Percentiles rank a stretch among this genome's conserved stretches.
Evolutionary conservation across 768 basidiomycete species (phyloP).

Genomic region (Amanita fuliginea): DNA sequence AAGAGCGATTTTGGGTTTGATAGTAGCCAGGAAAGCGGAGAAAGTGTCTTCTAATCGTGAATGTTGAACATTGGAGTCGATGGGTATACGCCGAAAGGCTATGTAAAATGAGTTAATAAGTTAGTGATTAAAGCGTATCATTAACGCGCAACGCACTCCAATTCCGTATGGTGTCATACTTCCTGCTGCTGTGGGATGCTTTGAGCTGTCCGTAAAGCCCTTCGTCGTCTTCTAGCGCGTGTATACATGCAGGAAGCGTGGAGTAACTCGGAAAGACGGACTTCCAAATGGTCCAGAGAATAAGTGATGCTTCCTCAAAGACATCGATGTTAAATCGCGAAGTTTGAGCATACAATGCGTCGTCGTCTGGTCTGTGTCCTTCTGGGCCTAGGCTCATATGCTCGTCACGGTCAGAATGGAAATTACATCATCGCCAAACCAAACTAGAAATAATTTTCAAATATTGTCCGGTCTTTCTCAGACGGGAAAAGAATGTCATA

Average conservation of each 20-base stretch:
- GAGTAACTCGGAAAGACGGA: conserved; percentile 17
- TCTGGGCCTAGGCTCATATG: too few species aligned
- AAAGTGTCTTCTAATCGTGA: background rate
- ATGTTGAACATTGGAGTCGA: background rate
- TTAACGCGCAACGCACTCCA: background rate
- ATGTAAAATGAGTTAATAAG: background rate
- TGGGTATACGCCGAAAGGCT: background rate
- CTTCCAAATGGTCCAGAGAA: conserved; percentile 30
- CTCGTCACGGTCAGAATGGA: too few species aligned
- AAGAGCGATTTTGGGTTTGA: background rate
- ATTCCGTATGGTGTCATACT: background rate
- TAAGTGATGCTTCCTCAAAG: conserved; percentile 27
- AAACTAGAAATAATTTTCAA: too few species aligned
- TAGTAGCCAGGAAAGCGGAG: background rate
- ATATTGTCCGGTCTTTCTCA: too few species aligned
- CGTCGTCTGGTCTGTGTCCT: background rate
- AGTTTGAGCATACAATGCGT: conserved; percentile 17
- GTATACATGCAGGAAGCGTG: conserved; percentile 12
- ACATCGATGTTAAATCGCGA: conserved; percentile 26
- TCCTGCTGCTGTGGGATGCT: background rate
- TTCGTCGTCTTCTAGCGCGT: background rate
- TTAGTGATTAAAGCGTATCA: background rate
- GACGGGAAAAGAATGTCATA: too few species aligned
- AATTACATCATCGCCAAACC: too few species aligned
- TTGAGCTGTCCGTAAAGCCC: background rate